Evolutionary conservation across 2,329 filamentous ascomycete genomes (phyloP).

Genomic region (Lojkania enalia): DNA sequence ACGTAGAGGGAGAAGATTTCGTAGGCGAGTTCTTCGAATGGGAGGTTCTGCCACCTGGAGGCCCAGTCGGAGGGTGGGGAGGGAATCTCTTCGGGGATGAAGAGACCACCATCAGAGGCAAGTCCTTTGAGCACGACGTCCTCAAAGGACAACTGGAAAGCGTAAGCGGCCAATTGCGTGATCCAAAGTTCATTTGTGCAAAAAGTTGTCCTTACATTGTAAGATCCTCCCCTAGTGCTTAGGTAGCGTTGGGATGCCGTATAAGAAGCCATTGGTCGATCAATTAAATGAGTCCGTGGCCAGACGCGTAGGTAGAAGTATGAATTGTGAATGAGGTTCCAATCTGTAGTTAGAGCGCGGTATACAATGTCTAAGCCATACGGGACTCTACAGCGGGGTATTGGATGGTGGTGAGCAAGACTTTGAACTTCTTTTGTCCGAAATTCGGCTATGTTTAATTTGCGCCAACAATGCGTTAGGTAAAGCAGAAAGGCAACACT

Average conservation of each 20-base stretch:
- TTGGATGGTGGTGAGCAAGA: no score
- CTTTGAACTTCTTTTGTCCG: no score
- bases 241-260: slow-evolving; percentile 64
- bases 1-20: slow-evolving; percentile 88
- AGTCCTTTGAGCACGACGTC: slow-evolving; percentile 88
- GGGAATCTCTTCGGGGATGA: slow-evolving; percentile 84
- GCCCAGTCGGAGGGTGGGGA: slow-evolving; percentile 65
- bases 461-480: no score
- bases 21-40: slow-evolving; percentile 80
- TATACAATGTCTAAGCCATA: no score
- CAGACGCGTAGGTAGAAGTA: background rate
- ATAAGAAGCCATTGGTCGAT: slow-evolving; percentile 47
- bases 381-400: no score
- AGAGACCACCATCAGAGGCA: slow-evolving; percentile 83
- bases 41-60: slow-evolving; percentile 72
- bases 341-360: no score
- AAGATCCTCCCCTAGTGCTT: slow-evolving; percentile 65
- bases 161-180: slow-evolving; percentile 16
- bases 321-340: no score
- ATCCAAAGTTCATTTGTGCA: no score
- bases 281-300: slow-evolving; percentile 9
- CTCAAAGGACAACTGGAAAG: slow-evolving; percentile 79
- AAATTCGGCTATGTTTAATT: no score
- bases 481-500: no score
- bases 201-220: slow-evolving; percentile 54